Base-by-base conservation (phyloP, 768 basidiomycete genomes). In the Hortiboletus flavorubellus region DNA sequence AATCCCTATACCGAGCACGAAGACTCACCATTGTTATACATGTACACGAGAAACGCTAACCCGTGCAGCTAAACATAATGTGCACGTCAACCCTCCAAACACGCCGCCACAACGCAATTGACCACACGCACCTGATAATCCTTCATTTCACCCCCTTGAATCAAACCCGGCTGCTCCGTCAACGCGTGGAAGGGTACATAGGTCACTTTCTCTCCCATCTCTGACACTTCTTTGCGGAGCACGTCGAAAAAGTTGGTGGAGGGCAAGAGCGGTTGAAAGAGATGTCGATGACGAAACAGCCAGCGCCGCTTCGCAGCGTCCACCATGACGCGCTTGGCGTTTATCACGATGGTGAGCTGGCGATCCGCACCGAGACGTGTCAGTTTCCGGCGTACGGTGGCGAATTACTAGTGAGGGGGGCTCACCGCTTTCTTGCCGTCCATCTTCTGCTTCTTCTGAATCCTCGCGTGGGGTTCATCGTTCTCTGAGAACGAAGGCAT, bases 1-100 rank as follows among this genome's bases (percentile, higher is more conserved):
- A 23, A 49, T 8, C 31, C 12, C 7, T 33, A 14, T 29, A 35
- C 1, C 14, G 5, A 33, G 4, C 5, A 49, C 7, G 0, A 37
- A 34, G 12, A 59, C 74, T 8, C 55, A 80, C 86, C 83, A 62
- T 89, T 90, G 29, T 81, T 77, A 65, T 85, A 83, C 80, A 88
- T 81, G 61, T 78, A 76, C 15, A 80, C 80, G 41, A 89, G 77
- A 67, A 80, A 89, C 10, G 84, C 81, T 39, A 89, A 71, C 2
- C 88, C 88, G 52, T 79, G 76, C 39, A 88, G 73, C 81, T 80
- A 5, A 4, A 35, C 23, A 16, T 0, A 46, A 46, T 6, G 11
- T 9, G 39, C 33, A 35, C 48, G 21, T 67, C 21, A 59, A 52
- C 11, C 14, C 5, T 5, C 8, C 15, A 12, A 30, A 6, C 3